Conservation (phyloP, 345 rosid genomes). For the Combretum micranthum region DNA sequence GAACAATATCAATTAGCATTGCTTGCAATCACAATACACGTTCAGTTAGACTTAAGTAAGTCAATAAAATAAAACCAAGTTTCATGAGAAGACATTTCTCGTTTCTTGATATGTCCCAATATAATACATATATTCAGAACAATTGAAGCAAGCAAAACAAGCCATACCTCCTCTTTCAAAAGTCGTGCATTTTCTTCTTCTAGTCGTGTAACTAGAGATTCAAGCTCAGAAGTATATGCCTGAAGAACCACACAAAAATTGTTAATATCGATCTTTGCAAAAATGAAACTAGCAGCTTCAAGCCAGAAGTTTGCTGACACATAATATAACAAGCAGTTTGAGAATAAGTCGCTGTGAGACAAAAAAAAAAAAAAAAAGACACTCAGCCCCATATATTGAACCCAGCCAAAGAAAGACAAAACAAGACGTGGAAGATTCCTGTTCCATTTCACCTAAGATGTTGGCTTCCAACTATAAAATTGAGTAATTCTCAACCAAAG, state of each 20-base stretch:
- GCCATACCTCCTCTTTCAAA: slow-evolving; percentile 44
- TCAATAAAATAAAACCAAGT: too few relatives aligned
- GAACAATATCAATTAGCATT: too few relatives aligned
- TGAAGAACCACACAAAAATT: slow-evolving; percentile 12
- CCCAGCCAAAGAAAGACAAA: too few relatives aligned
- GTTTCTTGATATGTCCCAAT: not conserved
- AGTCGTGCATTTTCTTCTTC: slow-evolving; percentile 52
- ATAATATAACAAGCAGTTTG: not conserved
- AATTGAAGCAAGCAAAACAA: not conserved
- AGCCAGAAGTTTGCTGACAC: not conserved
- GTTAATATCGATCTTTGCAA: not conserved
- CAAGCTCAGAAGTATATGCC: slow-evolving; percentile 58
- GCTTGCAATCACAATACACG: too few relatives aligned
- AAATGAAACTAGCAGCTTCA: not conserved
- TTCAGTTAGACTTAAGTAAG: too few relatives aligned
- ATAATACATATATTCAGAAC: not conserved
- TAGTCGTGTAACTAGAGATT: slow-evolving; percentile 41
- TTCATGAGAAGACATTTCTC: not conserved
- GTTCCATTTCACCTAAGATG: too few relatives aligned
- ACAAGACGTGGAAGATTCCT: too few relatives aligned
- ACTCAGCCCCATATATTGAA: too few relatives aligned
- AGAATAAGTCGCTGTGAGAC: not conserved
- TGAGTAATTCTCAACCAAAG: too few relatives aligned
- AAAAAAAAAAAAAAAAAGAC: too few relatives aligned
- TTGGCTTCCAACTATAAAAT: too few relatives aligned